phyloP scores from a whole-genome alignment of 768 basidiomycete genomes.

The Cystofilobasidium bisporidii region DNA sequence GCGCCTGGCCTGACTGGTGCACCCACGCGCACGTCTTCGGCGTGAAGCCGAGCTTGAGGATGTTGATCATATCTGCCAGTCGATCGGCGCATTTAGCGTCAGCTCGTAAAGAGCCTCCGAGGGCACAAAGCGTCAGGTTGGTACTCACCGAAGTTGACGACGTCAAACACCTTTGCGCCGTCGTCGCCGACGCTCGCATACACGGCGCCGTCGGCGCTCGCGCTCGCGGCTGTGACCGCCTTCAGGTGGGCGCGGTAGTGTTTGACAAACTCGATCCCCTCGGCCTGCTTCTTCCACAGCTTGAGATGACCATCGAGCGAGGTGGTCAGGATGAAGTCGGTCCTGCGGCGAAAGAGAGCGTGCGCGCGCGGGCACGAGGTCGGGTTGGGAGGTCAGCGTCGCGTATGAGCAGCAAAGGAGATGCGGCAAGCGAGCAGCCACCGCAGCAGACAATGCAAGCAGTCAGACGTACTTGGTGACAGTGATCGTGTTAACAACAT shows the following conservation, averaged over 20 bases:
- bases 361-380: not conserved
- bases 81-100: not conserved
- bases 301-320: slow-evolving; percentile 92
- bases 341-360: slow-evolving; percentile 50
- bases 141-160: slow-evolving; percentile 84
- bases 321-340: slow-evolving; percentile 86
- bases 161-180: slow-evolving; percentile 75
- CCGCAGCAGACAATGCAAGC: not conserved
- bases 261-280: slow-evolving; percentile 95
- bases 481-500: slow-evolving; percentile 75
- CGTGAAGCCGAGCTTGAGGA: slow-evolving; percentile 74
- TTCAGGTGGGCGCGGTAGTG: slow-evolving; percentile 87
- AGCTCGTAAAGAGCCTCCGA: slow-evolving; percentile 5
- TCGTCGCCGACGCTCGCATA: slow-evolving; percentile 89
- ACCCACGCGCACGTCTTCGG: slow-evolving; percentile 94
- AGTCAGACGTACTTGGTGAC: slow-evolving; percentile 63
- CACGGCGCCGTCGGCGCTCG: slow-evolving; percentile 80
- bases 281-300: slow-evolving; percentile 97
- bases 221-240: slow-evolving; percentile 67
- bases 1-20: slow-evolving; percentile 75
- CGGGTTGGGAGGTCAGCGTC: too few species aligned
- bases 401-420: too few species aligned
- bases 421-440: not conserved
- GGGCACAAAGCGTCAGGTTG: not conserved
- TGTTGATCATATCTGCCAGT: slow-evolving; percentile 89